A percentile compares a stretch with the other conserved stretches of the same genome.
These are phyloP conservation scores for Ustilago bromivora DNA, from an alignment of 1,284 basidiomycete genomes.

Conservation along the genomic window DNA sequence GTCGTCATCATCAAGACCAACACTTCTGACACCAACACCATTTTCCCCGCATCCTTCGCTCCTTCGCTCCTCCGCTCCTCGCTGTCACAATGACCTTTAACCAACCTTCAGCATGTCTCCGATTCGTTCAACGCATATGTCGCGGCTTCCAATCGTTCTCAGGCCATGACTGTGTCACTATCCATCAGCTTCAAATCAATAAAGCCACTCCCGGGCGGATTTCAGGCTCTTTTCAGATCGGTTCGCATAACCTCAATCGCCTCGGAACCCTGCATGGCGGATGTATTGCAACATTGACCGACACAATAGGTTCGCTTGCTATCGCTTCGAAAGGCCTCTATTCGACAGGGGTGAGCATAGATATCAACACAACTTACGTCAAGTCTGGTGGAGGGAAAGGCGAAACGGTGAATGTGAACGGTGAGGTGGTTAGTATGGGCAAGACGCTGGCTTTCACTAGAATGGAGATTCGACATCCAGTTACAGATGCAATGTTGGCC, in stretches of 20 bases:
- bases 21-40: neutral
- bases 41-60: too few relatives aligned
- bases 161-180: conserved; percentile 63
- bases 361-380: conserved; percentile 85
- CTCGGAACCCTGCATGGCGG: conserved; percentile 80
- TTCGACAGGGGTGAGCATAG: conserved; percentile 88
- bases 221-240: conserved; percentile 47
- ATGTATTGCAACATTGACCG: conserved; percentile 83
- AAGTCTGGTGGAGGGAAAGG: conserved; percentile 75
- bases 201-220: conserved; percentile 57
- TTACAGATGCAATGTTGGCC: conserved; percentile 52
- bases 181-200: conserved; percentile 50
- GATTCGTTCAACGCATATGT: conserved; percentile 54
- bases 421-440: conserved; percentile 57
- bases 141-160: conserved; percentile 30
- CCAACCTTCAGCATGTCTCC: conserved; percentile 40
- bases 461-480: conserved; percentile 61
- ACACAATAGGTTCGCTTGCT: conserved; percentile 85
- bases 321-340: conserved; percentile 83
- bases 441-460: conserved; percentile 65
- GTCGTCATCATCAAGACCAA: conserved; percentile 2
- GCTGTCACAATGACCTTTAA: conserved; percentile 17
- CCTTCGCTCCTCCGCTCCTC: neutral
- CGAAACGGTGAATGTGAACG: conserved; percentile 46
- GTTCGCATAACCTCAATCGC: conserved; percentile 61